These are phyloP conservation scores for Castanopsis chinensis DNA, from an alignment of 306 rosid species.

Conservation along the genomic window DNA sequence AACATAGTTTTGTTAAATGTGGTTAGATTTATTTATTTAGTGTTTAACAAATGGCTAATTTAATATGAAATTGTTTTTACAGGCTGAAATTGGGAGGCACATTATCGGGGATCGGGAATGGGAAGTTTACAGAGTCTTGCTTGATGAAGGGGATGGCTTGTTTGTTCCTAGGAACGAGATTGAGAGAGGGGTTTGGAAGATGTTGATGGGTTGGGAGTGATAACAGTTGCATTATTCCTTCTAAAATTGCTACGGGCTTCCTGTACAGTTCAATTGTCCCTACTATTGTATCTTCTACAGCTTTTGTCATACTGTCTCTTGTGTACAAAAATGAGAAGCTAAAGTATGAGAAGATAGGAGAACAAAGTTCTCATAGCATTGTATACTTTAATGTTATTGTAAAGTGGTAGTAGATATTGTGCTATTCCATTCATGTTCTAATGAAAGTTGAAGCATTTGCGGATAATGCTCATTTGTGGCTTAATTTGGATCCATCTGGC, in stretches of 20 bases:
- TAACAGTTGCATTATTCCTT: constrained; percentile 19
- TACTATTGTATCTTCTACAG: constrained; percentile 16
- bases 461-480: background rate
- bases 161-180: constrained; percentile 54
- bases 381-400: constrained; percentile 28
- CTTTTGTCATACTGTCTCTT: constrained; percentile 26
- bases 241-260: constrained; percentile 4
- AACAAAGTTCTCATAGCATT: background rate
- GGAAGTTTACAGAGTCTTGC: constrained; percentile 90
- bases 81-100: constrained; percentile 86
- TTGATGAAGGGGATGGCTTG: constrained; percentile 73
- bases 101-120: constrained; percentile 74
- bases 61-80: constrained; percentile 21
- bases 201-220: constrained; percentile 97
- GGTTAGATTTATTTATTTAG: no score
- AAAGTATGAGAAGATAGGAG: constrained; percentile 24
- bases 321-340: constrained; percentile 35
- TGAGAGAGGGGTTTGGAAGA: constrained; percentile 79
- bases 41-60: background rate
- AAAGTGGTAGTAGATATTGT: constrained; percentile 23
- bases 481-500: background rate
- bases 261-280: constrained; percentile 39
- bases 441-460: background rate
- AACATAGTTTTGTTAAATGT: no score
- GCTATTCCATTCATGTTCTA: background rate